phyloP scores from a whole-genome alignment of 108 stramenopile species.

The Licmophora abbreviata region DNA sequence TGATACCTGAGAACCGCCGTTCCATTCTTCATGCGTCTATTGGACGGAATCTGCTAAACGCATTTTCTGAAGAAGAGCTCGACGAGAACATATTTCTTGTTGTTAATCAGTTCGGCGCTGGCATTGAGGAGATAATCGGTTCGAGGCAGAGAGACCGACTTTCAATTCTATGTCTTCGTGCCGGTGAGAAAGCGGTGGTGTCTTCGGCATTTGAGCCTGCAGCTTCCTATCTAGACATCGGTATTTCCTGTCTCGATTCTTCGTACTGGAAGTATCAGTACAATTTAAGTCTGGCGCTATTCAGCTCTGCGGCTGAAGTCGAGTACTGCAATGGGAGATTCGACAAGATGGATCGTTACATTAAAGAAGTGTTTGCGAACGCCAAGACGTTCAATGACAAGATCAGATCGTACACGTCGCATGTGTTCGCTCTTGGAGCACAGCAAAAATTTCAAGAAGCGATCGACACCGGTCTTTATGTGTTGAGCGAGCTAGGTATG shows the following conservation, averaged over 20 bases:
- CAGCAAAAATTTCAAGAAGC: slow-evolving; percentile 9
- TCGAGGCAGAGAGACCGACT: slow-evolving; percentile 3
- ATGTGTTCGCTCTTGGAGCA: slow-evolving; percentile 11
- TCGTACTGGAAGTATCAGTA: slow-evolving; percentile 23
- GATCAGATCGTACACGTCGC: slow-evolving; percentile 8
- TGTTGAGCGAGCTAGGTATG: slow-evolving; percentile 11
- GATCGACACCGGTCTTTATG: slow-evolving; percentile 4
- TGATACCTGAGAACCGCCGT: slow-evolving; percentile 14
- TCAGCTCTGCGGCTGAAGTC: slow-evolving; percentile 10
- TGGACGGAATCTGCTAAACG: neutral
- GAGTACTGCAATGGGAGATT: slow-evolving; percentile 22
- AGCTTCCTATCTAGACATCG: slow-evolving; percentile 2
- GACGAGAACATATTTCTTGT: neutral
- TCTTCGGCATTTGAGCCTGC: slow-evolving; percentile 17
- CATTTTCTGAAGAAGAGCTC: slow-evolving; percentile 1
- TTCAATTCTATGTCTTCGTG: slow-evolving; percentile 8
- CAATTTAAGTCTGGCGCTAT: slow-evolving; percentile 18
- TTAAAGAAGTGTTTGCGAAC: slow-evolving; percentile 4
- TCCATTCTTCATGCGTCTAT: neutral
- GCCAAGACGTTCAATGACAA: slow-evolving; percentile 12
- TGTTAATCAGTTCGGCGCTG: neutral
- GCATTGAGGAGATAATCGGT: neutral
- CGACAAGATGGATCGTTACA: slow-evolving; percentile 2
- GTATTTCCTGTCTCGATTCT: slow-evolving; percentile 5
- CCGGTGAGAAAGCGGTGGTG: slow-evolving; percentile 10